Percentiles rank a stretch among this genome's conserved stretches.
Conservation (phyloP, 129 eudicot species). For the Chrysanthemum seticuspe region DNA sequence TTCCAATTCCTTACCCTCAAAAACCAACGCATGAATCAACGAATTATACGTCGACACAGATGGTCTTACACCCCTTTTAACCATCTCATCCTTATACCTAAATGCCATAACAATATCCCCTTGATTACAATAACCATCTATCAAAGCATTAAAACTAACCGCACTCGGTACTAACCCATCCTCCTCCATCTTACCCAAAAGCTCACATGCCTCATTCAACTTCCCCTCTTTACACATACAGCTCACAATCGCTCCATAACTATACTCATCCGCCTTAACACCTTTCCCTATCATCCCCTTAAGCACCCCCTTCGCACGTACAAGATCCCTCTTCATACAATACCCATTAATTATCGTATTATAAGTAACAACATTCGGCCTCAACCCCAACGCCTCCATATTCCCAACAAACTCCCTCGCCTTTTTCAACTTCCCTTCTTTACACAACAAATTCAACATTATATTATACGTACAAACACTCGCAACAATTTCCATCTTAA, state of each 20-base stretch:
- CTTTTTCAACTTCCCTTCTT: constrained; percentile 67
- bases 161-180: constrained; percentile 49
- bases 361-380: constrained; percentile 59
- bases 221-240: constrained; percentile 56
- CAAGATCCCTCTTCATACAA: constrained; percentile 48
- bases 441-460: constrained; percentile 66
- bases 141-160: constrained; percentile 56
- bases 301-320: constrained; percentile 49
- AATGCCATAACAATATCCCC: constrained; percentile 66
- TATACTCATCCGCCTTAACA: constrained; percentile 49
- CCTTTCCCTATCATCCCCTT: constrained; percentile 49
- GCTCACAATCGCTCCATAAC: constrained; percentile 57
- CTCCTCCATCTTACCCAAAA: constrained; percentile 49
- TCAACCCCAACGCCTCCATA: constrained; percentile 64
- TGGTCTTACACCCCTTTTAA: constrained; percentile 42
- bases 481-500: constrained; percentile 46
- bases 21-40: constrained; percentile 51
- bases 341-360: constrained; percentile 67
- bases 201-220: constrained; percentile 45
- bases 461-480: constrained; percentile 57
- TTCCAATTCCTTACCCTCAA: constrained; percentile 47
- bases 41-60: constrained; percentile 65
- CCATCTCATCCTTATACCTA: constrained; percentile 57
- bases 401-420: constrained; percentile 45
- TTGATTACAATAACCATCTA: constrained; percentile 63